Conservation (phyloP, 202 grass and related monocot species). For the Digitaria exilis region DNA sequence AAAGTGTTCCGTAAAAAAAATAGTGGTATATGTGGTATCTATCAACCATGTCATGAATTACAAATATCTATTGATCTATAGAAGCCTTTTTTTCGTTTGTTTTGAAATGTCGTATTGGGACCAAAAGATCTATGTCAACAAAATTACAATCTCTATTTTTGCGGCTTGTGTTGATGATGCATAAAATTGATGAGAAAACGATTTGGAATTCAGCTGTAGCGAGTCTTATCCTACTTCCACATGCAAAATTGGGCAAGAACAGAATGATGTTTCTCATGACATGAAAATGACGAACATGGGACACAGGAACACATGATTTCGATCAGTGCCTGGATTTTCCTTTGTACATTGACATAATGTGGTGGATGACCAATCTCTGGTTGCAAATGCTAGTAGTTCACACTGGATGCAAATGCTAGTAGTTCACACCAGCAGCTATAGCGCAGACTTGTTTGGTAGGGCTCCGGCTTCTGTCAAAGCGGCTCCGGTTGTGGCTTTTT, state of each 20-base stretch:
- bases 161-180: neutral
- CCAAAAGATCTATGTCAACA: neutral
- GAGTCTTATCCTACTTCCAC: neutral
- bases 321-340: neutral
- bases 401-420: too few relatives aligned
- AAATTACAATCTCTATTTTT: neutral
- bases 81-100: neutral
- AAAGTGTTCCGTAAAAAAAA: too few relatives aligned
- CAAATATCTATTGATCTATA: neutral
- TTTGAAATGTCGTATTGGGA: neutral
- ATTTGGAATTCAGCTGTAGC: neutral
- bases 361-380: neutral
- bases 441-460: too few relatives aligned
- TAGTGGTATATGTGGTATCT: neutral
- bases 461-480: too few relatives aligned
- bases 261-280: neutral
- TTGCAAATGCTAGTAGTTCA: neutral
- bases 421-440: too few relatives aligned
- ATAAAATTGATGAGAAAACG: conserved; percentile 11
- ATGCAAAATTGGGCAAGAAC: neutral
- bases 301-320: neutral
- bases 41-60: neutral
- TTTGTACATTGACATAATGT: neutral
- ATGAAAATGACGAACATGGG: neutral
- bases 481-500: too few relatives aligned